These are phyloP conservation scores for Blastobotrys elegans DNA, from an alignment of 1,139 yeast genomes.

Conservation along the genomic window DNA sequence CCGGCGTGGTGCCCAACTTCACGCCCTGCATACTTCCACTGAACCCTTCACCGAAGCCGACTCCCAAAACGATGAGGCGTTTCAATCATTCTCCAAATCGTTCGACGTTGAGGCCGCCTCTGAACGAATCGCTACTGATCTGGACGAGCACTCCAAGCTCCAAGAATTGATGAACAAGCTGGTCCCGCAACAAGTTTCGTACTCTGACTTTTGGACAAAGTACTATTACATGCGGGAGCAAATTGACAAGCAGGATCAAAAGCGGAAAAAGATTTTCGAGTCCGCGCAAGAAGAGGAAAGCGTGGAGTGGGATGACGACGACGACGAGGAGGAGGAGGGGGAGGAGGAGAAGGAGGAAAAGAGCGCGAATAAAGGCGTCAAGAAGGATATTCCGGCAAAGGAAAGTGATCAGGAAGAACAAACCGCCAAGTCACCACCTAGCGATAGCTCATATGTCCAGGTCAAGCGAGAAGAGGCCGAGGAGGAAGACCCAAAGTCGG, in stretches of 20 bases:
- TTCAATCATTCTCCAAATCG: constrained; percentile 30
- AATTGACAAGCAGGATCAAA: constrained; percentile 58
- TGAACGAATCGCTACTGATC: constrained; percentile 45
- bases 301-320: constrained; percentile 46
- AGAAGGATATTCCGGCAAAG: not conserved
- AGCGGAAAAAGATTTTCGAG: constrained; percentile 57
- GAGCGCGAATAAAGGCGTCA: not conserved
- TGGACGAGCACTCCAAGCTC: constrained; percentile 51
- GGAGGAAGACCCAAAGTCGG: constrained; percentile 28
- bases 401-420: not conserved
- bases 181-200: constrained; percentile 61
- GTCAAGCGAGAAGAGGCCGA: constrained; percentile 36
- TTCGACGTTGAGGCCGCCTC: constrained; percentile 51
- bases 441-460: constrained; percentile 40
- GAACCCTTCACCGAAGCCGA: constrained; percentile 39
- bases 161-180: constrained; percentile 54
- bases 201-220: constrained; percentile 67
- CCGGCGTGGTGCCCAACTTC: constrained; percentile 56
- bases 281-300: constrained; percentile 41
- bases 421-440: constrained; percentile 27
- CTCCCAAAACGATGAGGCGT: constrained; percentile 31
- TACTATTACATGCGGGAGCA: constrained; percentile 56
- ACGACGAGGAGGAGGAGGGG: constrained; percentile 17
- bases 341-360: constrained; percentile 8
- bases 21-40: constrained; percentile 45